Base-by-base conservation (phyloP, 2,329 filamentous ascomycete genomes). In the Penicillium frequentans region DNA sequence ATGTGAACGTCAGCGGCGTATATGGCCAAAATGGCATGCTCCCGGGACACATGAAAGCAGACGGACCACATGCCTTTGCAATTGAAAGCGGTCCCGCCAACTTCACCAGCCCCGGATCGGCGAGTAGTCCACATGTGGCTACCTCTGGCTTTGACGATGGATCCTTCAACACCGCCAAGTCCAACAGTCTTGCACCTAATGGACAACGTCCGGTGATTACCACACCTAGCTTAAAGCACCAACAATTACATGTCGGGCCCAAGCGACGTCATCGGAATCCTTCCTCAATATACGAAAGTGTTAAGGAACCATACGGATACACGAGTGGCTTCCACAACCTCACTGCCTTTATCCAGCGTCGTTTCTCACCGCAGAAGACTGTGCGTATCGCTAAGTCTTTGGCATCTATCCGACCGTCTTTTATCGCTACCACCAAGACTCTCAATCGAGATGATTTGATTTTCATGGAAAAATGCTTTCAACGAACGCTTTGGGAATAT, bases 401-500 rank as follows among this genome's bases (percentile, higher is more conserved):
- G 52, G 89, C 91, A 7, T 91, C 90, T 45, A 96, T 97, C 65
- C 88, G 95, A 8, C 93, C 95, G 1, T 95, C 92, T 0, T 95
- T 99, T 71, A 93, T 98, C 61, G 88, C 92, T 11, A 96, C 91
- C 60, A 96, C 91, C 21, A 90, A 90, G 68, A 92, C 91, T n/a
- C 80, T 98, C 59, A 93, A 91, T 62, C 82, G 88, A 19, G 89
- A 95, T 68, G 95, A 99, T 73, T 81, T 98, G 27, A 87, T 99
- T 23, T 97, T 98, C 73, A 96, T 96, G 90, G 95, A 99, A 74
- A 96, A 96, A 76, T 96, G 90, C 68, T 91, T 98, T 70, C 95
- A 99, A 75, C 86, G 95, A 37, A 96, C 91, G 0, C 81, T 98
- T 11, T 91, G 92, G 69, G 92, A 96, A 71, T 96, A 96, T 68